Conservation (phyloP, 1,284 basidiomycete species). For the Moesziomyces globuligerus region DNA sequence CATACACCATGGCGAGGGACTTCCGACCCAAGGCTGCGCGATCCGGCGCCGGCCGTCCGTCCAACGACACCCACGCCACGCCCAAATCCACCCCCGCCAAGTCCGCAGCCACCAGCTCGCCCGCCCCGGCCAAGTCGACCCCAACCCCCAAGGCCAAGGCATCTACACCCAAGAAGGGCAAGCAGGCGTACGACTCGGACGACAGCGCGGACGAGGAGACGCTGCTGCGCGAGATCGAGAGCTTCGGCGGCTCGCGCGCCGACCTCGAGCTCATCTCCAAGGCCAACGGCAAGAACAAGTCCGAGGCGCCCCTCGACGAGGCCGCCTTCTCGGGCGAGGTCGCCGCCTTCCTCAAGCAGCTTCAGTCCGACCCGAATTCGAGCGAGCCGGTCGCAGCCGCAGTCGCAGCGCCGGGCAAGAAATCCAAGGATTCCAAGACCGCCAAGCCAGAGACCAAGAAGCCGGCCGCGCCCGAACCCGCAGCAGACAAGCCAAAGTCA, state of each 20-base stretch:
- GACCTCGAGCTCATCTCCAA: conserved; percentile 47
- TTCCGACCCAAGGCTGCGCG: conserved; percentile 52
- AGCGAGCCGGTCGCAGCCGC: conserved; percentile 12
- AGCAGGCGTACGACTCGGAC: conserved; percentile 34
- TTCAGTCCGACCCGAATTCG: conserved; percentile 19
- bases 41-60: conserved; percentile 1
- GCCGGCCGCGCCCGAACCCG: not conserved
- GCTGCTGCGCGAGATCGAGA: conserved; percentile 43
- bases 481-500: conserved; percentile 18
- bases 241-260: conserved; percentile 38
- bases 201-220: conserved; percentile 46
- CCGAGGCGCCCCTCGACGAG: conserved; percentile 32
- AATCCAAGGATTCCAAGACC: conserved; percentile 10
- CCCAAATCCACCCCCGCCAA: conserved; percentile 2
- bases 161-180: conserved; percentile 12
- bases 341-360: conserved; percentile 41
- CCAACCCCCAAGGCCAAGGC: conserved; percentile 17
- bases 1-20: conserved; percentile 49
- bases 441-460: conserved; percentile 19
- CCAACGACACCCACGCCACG: not conserved
- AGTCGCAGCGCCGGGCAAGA: conserved; percentile 4
- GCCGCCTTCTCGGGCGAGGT: conserved; percentile 32
- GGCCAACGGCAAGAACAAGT: conserved; percentile 32
- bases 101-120: not conserved
- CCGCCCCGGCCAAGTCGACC: conserved; percentile 21